Conservation (phyloP, 1,284 basidiomycete species). For the Paramarasmius palmivorus region DNA sequence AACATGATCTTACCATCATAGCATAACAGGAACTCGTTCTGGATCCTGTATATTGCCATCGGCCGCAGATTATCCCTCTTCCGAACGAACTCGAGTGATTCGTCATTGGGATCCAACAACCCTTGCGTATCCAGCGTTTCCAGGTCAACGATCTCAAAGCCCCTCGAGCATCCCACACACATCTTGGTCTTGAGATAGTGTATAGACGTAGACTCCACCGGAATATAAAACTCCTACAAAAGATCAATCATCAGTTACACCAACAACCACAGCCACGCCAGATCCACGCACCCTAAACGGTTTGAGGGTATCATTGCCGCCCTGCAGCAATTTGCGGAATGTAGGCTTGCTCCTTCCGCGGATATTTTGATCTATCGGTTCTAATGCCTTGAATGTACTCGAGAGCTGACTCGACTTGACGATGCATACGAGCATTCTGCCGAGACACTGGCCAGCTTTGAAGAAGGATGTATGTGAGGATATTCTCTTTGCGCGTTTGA, state of each 20-base stretch:
- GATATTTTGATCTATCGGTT: constrained; percentile 91
- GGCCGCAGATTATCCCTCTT: constrained; percentile 89
- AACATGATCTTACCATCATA: constrained; percentile 79
- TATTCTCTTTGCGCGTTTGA: constrained; percentile 94
- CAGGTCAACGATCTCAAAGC: constrained; percentile 99
- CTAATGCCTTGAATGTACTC: constrained; percentile 96
- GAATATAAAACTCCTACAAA: constrained; percentile 94
- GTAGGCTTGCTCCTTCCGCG: constrained; percentile 88
- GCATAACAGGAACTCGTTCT: constrained; percentile 95
- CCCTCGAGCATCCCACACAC: constrained; percentile 96
- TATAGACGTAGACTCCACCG: constrained; percentile 94
- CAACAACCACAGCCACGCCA: not conserved
- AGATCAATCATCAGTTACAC: constrained; percentile 9
- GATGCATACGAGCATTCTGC: constrained; percentile 94
- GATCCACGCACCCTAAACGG: constrained; percentile 78
- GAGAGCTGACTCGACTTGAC: constrained; percentile 95
- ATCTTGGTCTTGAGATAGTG: constrained; percentile 98
- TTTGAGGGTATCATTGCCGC: constrained; percentile 92
- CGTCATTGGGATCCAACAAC: constrained; percentile 90
- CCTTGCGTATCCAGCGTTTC: constrained; percentile 98
- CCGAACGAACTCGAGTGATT: constrained; percentile 91
- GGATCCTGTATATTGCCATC: constrained; percentile 96
- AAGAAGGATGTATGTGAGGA: constrained; percentile 98
- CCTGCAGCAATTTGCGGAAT: constrained; percentile 91
- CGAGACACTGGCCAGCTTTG: constrained; percentile 93